These are phyloP conservation scores for Cladosporium oxysporum DNA, from an alignment of 2,329 filamentous ascomycete genomes.

Conservation along the genomic window DNA sequence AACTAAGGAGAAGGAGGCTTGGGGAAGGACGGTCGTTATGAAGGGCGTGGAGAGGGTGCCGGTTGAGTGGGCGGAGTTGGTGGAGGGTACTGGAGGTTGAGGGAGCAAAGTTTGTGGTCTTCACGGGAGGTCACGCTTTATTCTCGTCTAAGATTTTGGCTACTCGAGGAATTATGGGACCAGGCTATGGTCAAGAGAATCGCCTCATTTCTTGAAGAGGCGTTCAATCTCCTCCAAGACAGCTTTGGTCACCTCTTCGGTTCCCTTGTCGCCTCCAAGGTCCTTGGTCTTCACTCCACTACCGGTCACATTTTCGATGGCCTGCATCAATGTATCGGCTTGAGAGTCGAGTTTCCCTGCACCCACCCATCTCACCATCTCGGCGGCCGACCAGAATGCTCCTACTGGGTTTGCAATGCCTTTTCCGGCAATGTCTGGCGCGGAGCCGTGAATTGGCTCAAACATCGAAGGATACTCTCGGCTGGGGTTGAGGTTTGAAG, in stretches of 20 bases:
- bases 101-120: not conserved
- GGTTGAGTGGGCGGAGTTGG: conserved; percentile 21
- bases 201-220: conserved; percentile 33
- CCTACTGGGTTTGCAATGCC: conserved; percentile 65
- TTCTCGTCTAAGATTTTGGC: not conserved
- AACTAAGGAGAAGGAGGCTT: conserved; percentile 26
- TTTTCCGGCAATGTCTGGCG: conserved; percentile 65
- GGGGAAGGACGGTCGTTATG: conserved; percentile 44
- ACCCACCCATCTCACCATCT: conserved; percentile 68
- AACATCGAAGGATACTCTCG: conserved; percentile 62
- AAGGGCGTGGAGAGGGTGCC: conserved; percentile 29
- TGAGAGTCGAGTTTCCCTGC: conserved; percentile 51
- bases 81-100: conserved; percentile 5
- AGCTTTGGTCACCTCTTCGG: conserved; percentile 60
- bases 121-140: not conserved
- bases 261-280: conserved; percentile 59
- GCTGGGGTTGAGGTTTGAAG: conserved; percentile 68
- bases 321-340: conserved; percentile 58
- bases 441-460: conserved; percentile 64
- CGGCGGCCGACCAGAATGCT: conserved; percentile 69
- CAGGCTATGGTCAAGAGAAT: not conserved
- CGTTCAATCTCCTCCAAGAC: conserved; percentile 55
- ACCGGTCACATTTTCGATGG: conserved; percentile 62
- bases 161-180: not conserved
- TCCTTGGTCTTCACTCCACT: conserved; percentile 59